These are phyloP conservation scores for Fragaria ananassa DNA, from an alignment of 306 rosid genomes.

Conservation along the genomic window DNA sequence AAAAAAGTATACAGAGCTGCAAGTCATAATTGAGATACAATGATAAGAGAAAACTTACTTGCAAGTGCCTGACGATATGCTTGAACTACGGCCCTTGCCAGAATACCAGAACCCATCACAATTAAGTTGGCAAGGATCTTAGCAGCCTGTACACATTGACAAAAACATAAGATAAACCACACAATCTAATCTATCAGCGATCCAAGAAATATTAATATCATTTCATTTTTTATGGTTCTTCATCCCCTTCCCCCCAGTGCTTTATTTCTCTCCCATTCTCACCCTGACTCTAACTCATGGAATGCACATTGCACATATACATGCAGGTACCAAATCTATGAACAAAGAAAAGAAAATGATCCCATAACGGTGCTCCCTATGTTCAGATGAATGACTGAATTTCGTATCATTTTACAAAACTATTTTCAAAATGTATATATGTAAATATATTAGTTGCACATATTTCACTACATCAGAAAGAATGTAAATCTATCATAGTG, in stretches of 20 bases:
- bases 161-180: not conserved
- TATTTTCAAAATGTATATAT: not conserved
- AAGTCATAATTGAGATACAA: not conserved
- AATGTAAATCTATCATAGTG: not conserved
- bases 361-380: not conserved
- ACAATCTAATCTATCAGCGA: not conserved
- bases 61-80: slow-evolving; percentile 86
- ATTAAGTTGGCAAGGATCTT: slow-evolving; percentile 76
- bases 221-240: not conserved
- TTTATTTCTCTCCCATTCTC: not conserved
- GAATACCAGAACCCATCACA: slow-evolving; percentile 72
- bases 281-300: not conserved
- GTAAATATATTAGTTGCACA: not conserved
- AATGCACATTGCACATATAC: not conserved
- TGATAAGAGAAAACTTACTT: slow-evolving; percentile 43
- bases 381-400: not conserved
- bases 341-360: not conserved
- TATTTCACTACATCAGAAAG: not conserved
- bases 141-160: slow-evolving; percentile 59
- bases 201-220: not conserved
- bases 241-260: not conserved
- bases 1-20: not conserved
- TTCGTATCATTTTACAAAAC: not conserved
- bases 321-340: not conserved
- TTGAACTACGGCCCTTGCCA: slow-evolving; percentile 73